A percentile compares a stretch with the other conserved stretches of the same genome.
Conservation (phyloP, 2,329 filamentous ascomycete species). For the Xylariaceae sp. region DNA sequence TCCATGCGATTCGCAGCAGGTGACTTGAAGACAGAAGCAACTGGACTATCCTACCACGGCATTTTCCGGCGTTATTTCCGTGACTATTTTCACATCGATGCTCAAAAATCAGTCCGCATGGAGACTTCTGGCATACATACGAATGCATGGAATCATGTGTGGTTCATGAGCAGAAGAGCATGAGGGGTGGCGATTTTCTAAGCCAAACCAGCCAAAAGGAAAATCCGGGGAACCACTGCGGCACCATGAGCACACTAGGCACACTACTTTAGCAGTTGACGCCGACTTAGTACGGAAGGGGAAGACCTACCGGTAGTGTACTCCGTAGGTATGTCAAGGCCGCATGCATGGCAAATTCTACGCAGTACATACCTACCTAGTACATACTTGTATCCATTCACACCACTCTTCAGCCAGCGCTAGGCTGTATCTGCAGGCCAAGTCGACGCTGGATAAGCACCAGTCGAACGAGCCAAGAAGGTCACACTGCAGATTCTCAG, state of each 20-base stretch:
- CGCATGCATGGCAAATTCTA: constrained; percentile 4
- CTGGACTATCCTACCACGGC: not conserved
- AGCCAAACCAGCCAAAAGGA: constrained; percentile 4
- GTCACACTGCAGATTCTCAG: constrained; percentile 17
- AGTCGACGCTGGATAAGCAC: not conserved
- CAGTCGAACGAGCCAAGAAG: constrained; percentile 17
- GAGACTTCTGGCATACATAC: not conserved
- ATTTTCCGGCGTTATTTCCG: not conserved
- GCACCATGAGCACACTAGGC: not conserved
- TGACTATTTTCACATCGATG: constrained; percentile 1
- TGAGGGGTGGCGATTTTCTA: not conserved
- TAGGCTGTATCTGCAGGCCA: constrained; percentile 8
- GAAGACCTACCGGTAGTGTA: not conserved
- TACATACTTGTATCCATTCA: too few species aligned
- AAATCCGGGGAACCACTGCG: constrained; percentile 9
- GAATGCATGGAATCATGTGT: not conserved
- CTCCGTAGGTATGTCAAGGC: constrained; percentile 2
- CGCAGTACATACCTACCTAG: not conserved
- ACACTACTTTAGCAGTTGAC: not conserved
- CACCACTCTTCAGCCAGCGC: constrained; percentile 2
- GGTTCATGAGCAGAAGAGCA: not conserved
- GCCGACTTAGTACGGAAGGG: not conserved
- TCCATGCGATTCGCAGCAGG: constrained; percentile 4
- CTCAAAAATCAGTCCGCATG: not conserved
- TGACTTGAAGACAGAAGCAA: constrained; percentile 1